Base-by-base conservation (phyloP, 768 basidiomycete species). In the Boletus pseudo-olivaceus region DNA sequence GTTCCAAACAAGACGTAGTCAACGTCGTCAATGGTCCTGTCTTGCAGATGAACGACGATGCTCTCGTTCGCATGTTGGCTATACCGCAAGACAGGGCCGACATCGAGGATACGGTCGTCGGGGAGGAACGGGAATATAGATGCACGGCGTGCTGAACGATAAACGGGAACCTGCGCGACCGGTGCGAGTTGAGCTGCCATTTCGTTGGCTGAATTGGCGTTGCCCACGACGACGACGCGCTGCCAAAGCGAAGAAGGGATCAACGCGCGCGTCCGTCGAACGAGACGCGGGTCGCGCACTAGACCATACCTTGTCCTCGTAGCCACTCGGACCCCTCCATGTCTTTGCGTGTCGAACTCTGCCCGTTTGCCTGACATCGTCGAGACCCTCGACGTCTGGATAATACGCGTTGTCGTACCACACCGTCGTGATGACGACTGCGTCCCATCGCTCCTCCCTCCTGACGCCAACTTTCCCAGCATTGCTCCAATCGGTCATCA, bases 151-250 rank as follows among this genome's bases (percentile, higher is more conserved):
- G 75, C 72, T 12, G 76, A 78, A 42, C 80, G 76, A 56, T 76
- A 77, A 0, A 81, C 71, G 5, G 81, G 79, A 1, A 66, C 55
- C 34, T 66, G 55, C 1, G 72, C 72, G 14, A 79, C 64, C 0
- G 71, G 52, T 0, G 71, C 72, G 0, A 81, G 68, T 34, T 80
- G 78, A 1, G 76, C 73, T 1, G 77, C 76, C 37, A 82, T 77
- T 46, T 82, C 81, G 57, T 82, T 82, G 34, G 73, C 71, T 2
- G 80, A 81, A 47, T 81, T 78, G 19, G 77, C 81, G 23, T 81
- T 81, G 11, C 77, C 81, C 4, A 82, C 63, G 10, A 82, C 71
- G 1, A 80, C 69, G 20, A 75, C 69, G 17, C 74, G 73, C 81
- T 82, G 43, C 10, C 5, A 5, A 14, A 35, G 7, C 6, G 7